Conservation (phyloP, 331 rosid genomes). For the Stylosanthes scabra region DNA sequence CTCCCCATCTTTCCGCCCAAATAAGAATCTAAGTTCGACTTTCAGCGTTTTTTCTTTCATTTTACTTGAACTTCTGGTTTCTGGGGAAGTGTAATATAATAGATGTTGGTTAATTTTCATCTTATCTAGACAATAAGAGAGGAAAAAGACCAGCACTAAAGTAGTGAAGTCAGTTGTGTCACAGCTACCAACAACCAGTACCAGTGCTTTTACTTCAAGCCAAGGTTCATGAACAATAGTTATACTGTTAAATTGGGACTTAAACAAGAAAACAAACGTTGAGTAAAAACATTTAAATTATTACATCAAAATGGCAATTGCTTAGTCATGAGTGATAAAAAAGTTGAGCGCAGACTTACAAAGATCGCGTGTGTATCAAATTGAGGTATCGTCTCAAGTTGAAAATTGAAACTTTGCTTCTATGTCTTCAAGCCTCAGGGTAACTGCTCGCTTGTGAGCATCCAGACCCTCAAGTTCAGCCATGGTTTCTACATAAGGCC, state of each 20-base stretch:
- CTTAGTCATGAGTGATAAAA: not conserved
- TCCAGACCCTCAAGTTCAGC: constrained; percentile 82
- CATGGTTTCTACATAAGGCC: constrained; percentile 82
- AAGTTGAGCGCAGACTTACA: not conserved
- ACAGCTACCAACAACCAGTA: not conserved
- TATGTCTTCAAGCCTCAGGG: constrained; percentile 72
- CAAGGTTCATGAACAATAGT: not conserved
- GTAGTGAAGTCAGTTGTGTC: not conserved
- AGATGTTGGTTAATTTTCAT: too few relatives aligned
- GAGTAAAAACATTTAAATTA: not conserved
- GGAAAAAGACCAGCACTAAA: not conserved
- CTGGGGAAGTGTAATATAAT: too few relatives aligned
- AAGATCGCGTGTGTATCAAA: too few relatives aligned
- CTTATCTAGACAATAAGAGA: too few relatives aligned
- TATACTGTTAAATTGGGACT: too few relatives aligned
- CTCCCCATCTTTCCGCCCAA: too few relatives aligned
- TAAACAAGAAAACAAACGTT: not conserved
- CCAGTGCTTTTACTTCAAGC: not conserved
- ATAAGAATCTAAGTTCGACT: too few relatives aligned
- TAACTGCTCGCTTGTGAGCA: constrained; percentile 83
- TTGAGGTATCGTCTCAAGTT: constrained; percentile 7
- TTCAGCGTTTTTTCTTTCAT: too few relatives aligned
- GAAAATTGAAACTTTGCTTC: constrained; percentile 54
- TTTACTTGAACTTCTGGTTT: too few relatives aligned
- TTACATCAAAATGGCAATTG: constrained; percentile 18